These are phyloP conservation scores for Trichophyton equinum DNA, from an alignment of 2,329 filamentous ascomycete genomes.

Conservation along the genomic window DNA sequence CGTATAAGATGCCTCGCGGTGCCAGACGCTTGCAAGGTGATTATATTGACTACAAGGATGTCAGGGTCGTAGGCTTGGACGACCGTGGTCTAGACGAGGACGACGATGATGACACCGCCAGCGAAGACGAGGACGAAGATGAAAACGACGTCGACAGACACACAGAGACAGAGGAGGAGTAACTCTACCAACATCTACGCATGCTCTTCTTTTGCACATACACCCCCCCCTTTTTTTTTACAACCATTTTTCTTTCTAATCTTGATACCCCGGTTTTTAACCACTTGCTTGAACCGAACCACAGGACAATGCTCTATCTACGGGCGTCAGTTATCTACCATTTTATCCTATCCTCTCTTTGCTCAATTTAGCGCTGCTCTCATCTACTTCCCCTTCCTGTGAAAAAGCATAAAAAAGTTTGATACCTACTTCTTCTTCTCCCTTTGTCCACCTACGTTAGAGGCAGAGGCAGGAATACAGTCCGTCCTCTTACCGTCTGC, in stretches of 20 bases:
- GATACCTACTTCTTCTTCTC: background rate
- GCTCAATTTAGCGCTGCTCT: background rate
- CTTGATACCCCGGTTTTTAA: background rate
- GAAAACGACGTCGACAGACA: slow-evolving; percentile 22
- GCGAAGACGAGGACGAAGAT: slow-evolving; percentile 19
- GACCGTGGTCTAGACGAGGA: slow-evolving; percentile 43
- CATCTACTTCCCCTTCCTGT: background rate
- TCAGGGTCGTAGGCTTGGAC: slow-evolving; percentile 52
- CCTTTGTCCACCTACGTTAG: background rate
- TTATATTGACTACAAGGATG: slow-evolving; percentile 65
- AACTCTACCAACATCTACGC: background rate
- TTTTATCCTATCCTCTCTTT: background rate
- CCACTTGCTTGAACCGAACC: background rate
- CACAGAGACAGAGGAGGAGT: slow-evolving; percentile 25
- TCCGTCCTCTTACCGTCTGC: background rate
- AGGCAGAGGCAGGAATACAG: background rate
- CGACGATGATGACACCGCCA: slow-evolving; percentile 37
- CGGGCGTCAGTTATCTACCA: background rate
- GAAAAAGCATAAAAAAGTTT: background rate
- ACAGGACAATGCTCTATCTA: background rate
- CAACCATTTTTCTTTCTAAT: background rate
- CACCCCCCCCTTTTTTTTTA: background rate
- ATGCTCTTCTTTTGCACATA: background rate
- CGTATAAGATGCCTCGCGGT: slow-evolving; percentile 79
- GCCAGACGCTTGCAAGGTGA: slow-evolving; percentile 77